phyloP scores from a whole-genome alignment of 768 basidiomycete species.

The Leccinum incarnatum region DNA sequence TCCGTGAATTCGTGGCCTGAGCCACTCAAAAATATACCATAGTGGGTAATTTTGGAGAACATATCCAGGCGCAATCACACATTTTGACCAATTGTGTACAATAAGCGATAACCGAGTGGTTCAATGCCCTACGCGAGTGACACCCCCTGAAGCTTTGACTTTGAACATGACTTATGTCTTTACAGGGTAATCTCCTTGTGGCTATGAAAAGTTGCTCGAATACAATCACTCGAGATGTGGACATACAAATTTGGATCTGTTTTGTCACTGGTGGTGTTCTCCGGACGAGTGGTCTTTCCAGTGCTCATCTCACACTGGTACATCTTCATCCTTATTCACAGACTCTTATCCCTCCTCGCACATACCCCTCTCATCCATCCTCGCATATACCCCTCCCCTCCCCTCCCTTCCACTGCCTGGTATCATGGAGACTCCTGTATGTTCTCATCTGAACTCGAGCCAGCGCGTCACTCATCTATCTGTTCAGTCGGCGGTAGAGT shows the following conservation, averaged over 20 bases:
- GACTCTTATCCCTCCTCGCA: no score
- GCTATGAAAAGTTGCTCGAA: conserved; percentile 9
- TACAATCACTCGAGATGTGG: conserved; percentile 26
- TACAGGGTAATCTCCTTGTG: conserved; percentile 20
- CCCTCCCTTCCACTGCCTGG: neutral
- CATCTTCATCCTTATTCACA: no score
- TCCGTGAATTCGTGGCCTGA: neutral
- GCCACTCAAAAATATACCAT: conserved; percentile 7
- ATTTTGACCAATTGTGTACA: conserved; percentile 8
- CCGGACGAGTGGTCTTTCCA: neutral
- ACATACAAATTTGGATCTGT: conserved; percentile 20
- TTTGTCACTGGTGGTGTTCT: neutral
- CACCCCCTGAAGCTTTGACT: conserved; percentile 9
- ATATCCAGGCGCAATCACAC: conserved; percentile 24
- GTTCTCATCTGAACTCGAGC: neutral
- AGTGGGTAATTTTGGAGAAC: conserved; percentile 12
- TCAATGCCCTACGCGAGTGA: conserved; percentile 3
- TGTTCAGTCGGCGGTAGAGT: neutral
- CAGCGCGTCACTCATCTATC: neutral
- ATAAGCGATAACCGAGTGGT: conserved; percentile 24
- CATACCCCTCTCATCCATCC: no score
- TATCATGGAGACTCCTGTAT: neutral
- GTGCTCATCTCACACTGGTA: neutral
- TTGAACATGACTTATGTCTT: conserved; percentile 19
- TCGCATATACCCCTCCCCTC: no score